Percentiles rank a stretch among this genome's conserved stretches.
Conservation (phyloP, 2,329 filamentous ascomycete genomes). For the Sclerotiophoma versabilis region DNA sequence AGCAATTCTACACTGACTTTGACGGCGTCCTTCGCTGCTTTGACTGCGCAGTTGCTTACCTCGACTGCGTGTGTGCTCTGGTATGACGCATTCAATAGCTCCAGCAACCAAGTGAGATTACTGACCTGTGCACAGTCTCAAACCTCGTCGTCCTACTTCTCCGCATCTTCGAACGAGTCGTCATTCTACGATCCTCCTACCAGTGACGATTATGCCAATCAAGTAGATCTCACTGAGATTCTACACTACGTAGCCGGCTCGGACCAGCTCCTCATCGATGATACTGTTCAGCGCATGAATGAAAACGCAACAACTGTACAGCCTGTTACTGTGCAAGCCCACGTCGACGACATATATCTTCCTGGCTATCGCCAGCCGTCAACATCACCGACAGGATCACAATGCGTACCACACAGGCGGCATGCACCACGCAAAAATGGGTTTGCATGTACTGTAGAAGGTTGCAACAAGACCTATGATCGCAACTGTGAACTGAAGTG, state of each 20-base stretch:
- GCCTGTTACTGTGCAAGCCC: constrained; percentile 33
- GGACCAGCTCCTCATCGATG: constrained; percentile 11
- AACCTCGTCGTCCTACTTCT: constrained; percentile 6
- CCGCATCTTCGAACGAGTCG: constrained; percentile 1
- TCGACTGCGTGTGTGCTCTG: constrained; percentile 29
- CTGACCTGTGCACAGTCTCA: constrained; percentile 26
- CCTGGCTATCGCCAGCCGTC: constrained; percentile 34
- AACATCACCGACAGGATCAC: constrained; percentile 9
- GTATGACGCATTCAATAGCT: constrained; percentile 16
- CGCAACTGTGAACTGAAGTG: constrained; percentile 47
- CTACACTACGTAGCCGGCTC: constrained; percentile 3
- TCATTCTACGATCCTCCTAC: constrained; percentile 8
- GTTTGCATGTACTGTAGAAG: constrained; percentile 31
- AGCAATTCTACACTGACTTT: constrained; percentile 33
- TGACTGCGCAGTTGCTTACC: constrained; percentile 29
- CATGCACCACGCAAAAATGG: constrained; percentile 36
- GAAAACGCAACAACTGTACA: constrained; percentile 39
- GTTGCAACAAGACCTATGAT: constrained; percentile 39
- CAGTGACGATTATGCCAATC: constrained; percentile 12
- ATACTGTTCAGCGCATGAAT: constrained; percentile 26
- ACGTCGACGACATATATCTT: constrained; percentile 40
- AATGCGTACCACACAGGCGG: constrained; percentile 25
- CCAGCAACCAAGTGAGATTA: neutral
- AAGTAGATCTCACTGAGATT: constrained; percentile 4
- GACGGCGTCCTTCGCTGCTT: constrained; percentile 36